Evolutionary conservation across 441 rosid species (phyloP), one percentile per base, ranked within the genome.

Genomic region (Theobroma grandiflorum): DNA sequence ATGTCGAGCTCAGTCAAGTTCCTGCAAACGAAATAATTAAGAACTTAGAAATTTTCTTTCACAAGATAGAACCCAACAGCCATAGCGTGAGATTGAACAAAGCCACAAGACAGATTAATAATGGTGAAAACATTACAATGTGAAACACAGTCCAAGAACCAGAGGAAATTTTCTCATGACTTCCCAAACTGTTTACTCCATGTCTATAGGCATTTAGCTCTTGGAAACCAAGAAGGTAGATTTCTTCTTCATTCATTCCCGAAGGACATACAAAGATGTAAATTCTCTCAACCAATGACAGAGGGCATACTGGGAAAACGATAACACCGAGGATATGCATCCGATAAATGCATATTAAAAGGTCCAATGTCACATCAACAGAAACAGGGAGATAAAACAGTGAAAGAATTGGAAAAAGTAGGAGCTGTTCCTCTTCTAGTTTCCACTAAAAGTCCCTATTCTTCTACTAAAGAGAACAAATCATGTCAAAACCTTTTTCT

Each of bases 1-100:
- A 92, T 83, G 79, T 90, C 94, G 22, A 92, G 91, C 85, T 92
- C 91, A n/a, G 86, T 89, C 91, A 92, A 83, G 80, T 84, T 86
- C 90, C 94, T 92, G 87, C 78, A 80, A 53, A 78, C 9, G 15
- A 83, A 80, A 64, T 42, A n/a, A n/a, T n/a, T n/a, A 15, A 74
- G 42, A 55, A 66, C 37, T 72, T 35, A 85, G 49, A 79, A 78
- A 6, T 58, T 45, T 38, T 38, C 43, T 58, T 15, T 31, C 35
- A 76, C 55, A 59, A 31, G 6, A 55, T 22, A 33, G 80, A 31
- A 52, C 52, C 64, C 22, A 67, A 63, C 45, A 53, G 40, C 68
- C 53, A 15, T 71, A 77, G 72, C 43, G 16, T 22, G 66, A 16
- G 35, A 9, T 18, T 8, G 20, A 37, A 15, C 45, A 61, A 61